Evolutionary conservation across 371 early-diverging fungal species (phyloP), one percentile per base, ranked within the genome.

Genomic region (Apophysomyces ossiformis): DNA sequence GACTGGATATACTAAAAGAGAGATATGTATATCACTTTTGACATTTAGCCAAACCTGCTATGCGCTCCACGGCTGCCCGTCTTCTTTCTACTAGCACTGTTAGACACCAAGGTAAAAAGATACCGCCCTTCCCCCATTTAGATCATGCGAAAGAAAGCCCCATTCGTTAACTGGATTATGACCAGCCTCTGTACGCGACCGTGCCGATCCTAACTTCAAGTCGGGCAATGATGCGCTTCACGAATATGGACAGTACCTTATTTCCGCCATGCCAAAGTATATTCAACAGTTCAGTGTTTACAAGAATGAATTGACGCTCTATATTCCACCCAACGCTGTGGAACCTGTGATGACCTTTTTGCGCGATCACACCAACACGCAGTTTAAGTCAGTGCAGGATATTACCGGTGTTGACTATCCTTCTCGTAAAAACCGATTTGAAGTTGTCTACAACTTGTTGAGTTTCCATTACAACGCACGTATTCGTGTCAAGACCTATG

Each of bases 241-340:
- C 72, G 91, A 92, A 76, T 97, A 89, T 74, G 97, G 97, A 67
- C 85, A 94, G 76, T 97, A 93, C 80, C 76, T 99, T 62, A 87
- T 90, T 64, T 86, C 89, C 60, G 85, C 89, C 57, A 81, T 99
- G 74, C 99, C 99, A 43, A 97, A 96, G 78, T 96, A 85, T 75
- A 91, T 99, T 65, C 98, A 99, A 79, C 98, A 97, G 83, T 93
- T 92, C 81, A 92, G 90, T 60, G 93, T 99, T 61, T 97, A 96
- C 90, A 97, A 98, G 84, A 96, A 99, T 72, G 99, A 99, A 76
- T 85, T 99, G 64, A 93, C 95, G n/a, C 76, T 99, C 64, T 92
- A 92, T 79, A 88, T 93, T 60, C 93, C 95, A 46, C 98, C 99
- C 41, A 80, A 86, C 38, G 91, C 87, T 21, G 66, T 99, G 36